Evolutionary conservation across 495 filamentous ascomycete genomes (phyloP).

Genomic region (Filosporella fistucella): DNA sequence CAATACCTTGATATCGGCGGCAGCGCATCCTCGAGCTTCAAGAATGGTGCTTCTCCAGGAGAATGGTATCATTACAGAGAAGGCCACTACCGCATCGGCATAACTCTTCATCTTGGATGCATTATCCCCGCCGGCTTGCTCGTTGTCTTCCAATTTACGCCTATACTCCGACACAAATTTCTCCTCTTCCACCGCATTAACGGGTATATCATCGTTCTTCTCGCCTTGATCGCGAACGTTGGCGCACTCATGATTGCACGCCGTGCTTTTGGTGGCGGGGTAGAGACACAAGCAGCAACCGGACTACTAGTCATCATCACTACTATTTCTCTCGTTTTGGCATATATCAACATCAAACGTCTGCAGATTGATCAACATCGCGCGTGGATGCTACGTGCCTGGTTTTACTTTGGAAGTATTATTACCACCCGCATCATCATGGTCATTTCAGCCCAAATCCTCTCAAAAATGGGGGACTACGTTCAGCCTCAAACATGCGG

Average conservation of each 20-base stretch:
- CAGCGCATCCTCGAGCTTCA: slow-evolving; percentile 1
- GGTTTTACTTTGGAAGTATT: slow-evolving; percentile 40
- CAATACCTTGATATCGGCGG: slow-evolving; percentile 33
- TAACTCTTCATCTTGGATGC: slow-evolving; percentile 40
- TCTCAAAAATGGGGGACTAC: slow-evolving; percentile 30
- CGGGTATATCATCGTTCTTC: slow-evolving; percentile 41
- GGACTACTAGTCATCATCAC: slow-evolving; percentile 34
- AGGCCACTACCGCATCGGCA: slow-evolving; percentile 34
- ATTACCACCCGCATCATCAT: slow-evolving; percentile 42
- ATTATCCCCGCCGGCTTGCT: slow-evolving; percentile 43
- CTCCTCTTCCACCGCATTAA: slow-evolving; percentile 46
- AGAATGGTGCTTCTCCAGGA: slow-evolving; percentile 31
- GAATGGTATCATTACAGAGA: slow-evolving; percentile 43
- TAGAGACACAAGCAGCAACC: slow-evolving; percentile 33
- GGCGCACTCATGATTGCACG: slow-evolving; percentile 40
- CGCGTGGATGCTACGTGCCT: slow-evolving; percentile 49
- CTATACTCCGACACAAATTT: slow-evolving; percentile 40
- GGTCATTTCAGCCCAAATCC: slow-evolving; percentile 28
- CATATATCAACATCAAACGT: slow-evolving; percentile 44
- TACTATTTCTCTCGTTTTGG: slow-evolving; percentile 27
- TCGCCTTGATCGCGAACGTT: slow-evolving; percentile 33
- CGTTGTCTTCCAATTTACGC: slow-evolving; percentile 45
- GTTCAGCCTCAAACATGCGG: slow-evolving; percentile 34
- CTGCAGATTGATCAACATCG: slow-evolving; percentile 53
- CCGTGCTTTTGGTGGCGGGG: slow-evolving; percentile 38